Evolutionary conservation across 495 filamentous ascomycete species (phyloP), one percentile per base, ranked within the genome.

Genomic region (Annulohypoxylon stygium): DNA sequence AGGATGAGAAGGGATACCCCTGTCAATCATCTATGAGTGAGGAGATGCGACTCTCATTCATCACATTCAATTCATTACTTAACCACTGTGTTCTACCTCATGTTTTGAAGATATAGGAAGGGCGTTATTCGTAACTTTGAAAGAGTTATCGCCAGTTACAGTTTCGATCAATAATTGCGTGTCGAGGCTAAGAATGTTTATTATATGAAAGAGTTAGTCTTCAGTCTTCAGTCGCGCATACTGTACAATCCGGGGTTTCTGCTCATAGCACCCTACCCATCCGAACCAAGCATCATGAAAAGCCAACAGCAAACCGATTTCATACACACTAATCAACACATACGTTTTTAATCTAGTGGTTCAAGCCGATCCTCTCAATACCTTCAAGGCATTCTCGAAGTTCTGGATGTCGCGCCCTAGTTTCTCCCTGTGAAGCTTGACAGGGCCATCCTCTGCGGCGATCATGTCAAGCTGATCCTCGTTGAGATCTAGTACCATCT

Each of bases 381-480:
- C 76, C 50, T 67, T 73, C 60, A 78, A 54, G 8, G 78, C 78
- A 0, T 69, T 51, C 53, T 79, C 63, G 34, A 80, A 61, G 2
- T 58, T 66, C 61, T 76, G 26, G 0, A 77, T 77, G 47, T 81
- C 76, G 20, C 69, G 45, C 20, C 41, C 61, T n/a, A 82, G 73
- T 18, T 74, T 78, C 69, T 76, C 33, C 39, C 78, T 72, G 55
- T 61, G 61, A 9, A 73, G 63, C 63, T 73, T 79, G 14, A 79
- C 66, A 3, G 53, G 67, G 4, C 53, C 54, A 37, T 73, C 75
- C 47, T 77, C 75, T 2, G 68, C 72, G 8, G 75, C 68, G 18
- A 77, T 77, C 72, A 68, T 75, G 8, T 75, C 71, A 12, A 77
- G 63, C 53, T 77, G 75, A 9, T 75, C 69, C 10, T 67, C 69